phyloP scores from a whole-genome alignment of 306 rosid genomes.

The Adenanthera pavonina region DNA sequence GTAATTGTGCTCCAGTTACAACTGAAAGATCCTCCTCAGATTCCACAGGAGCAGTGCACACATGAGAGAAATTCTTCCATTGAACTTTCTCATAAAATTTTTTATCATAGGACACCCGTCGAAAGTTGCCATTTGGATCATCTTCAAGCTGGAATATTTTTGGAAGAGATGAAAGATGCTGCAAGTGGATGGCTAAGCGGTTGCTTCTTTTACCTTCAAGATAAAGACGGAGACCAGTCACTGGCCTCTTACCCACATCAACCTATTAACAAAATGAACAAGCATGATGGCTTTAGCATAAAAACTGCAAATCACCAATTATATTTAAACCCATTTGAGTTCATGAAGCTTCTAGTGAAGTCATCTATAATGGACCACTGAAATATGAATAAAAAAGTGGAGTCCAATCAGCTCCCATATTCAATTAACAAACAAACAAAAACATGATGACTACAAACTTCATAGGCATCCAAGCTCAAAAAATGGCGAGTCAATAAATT shows the following conservation, averaged over 20 bases:
- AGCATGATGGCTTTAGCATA: conserved; percentile 35
- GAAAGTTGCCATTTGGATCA: conserved; percentile 70
- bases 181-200: conserved; percentile 90
- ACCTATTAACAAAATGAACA: conserved; percentile 64
- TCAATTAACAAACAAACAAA: conserved; percentile 16
- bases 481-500: conserved; percentile 7
- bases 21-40: conserved; percentile 80
- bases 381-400: neutral
- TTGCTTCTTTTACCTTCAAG: conserved; percentile 95
- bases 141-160: conserved; percentile 81
- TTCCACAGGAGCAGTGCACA: conserved; percentile 94
- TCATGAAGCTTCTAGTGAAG: conserved; percentile 10
- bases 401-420: conserved; percentile 2
- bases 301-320: neutral
- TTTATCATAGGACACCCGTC: conserved; percentile 60
- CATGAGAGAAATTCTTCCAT: conserved; percentile 97
- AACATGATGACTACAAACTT: conserved; percentile 13
- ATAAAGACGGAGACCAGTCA: conserved; percentile 93
- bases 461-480: neutral
- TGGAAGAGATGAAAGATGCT: conserved; percentile 92
- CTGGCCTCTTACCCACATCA: conserved; percentile 95
- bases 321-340: conserved; percentile 7
- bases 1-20: conserved; percentile 93
- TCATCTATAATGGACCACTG: neutral
- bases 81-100: conserved; percentile 90